Evolutionary conservation across 1,139 yeast genomes (phyloP), one percentile per base, ranked within the genome.

Genomic region (Spathaspora sp.): DNA sequence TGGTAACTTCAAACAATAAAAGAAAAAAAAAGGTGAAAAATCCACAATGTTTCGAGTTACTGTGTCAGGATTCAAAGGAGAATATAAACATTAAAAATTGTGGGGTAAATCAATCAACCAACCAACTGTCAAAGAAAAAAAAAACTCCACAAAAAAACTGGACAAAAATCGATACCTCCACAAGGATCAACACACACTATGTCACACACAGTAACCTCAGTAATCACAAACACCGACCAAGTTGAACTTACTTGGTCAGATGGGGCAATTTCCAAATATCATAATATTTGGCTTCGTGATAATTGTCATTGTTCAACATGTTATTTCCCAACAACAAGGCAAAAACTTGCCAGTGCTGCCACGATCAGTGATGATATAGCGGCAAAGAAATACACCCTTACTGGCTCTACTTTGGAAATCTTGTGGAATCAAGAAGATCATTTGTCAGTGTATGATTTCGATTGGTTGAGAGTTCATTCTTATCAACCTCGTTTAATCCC

Each of bases 251-350:
- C 45, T 37, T 53, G 56, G 56, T 39, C 47, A 1, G 47, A 50
- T 16, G 46, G 38, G 18, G 31, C 37, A 15, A 41, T 36, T 4
- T 57, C 68, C 8, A 52, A 40, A 16, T 74, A 54, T 59, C 86
- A 82, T 60, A 63, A 76, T 60, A 71, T 85, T 46, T 85, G 90
- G 90, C 70, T 86, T 26, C 68, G 91, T 43, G 93, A 86, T 61
- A 78, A 80, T 56, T 86, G 91, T 57, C 86, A 78, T 49, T 84
- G 89, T 55, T 64, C 68, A n/a, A 56, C 70, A 23, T 84, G 89
- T 62, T 82, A 74, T 64, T 84, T 80, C 56, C 68, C 75, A 2
- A 63, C 68, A 43, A 86, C 91, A 23, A 82, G 80, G 55, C 93
- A 86, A 61, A 65, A 91, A 41, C 65, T 84, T 16, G 70, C 82